Evolutionary conservation across 2,329 filamentous ascomycete genomes (phyloP).

Genomic region (Aspergillus phoenicis): DNA sequence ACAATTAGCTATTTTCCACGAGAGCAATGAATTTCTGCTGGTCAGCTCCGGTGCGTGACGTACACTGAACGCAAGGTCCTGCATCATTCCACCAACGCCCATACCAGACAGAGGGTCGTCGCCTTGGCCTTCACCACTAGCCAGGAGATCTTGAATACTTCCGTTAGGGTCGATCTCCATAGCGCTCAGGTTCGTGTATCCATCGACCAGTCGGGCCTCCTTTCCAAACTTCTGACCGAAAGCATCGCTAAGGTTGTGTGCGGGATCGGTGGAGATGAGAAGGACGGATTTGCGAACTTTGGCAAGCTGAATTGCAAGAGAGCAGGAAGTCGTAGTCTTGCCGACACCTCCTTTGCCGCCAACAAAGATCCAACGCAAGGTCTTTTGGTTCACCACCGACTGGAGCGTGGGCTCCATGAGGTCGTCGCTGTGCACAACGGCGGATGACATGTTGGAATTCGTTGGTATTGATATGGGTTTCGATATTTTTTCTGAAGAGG

Average conservation of each 20-base stretch:
- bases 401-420: conserved; percentile 89
- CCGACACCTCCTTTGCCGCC: conserved; percentile 97
- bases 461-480: neutral
- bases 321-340: conserved; percentile 99
- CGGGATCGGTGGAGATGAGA: conserved; percentile 96
- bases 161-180: conserved; percentile 99
- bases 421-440: conserved; percentile 60
- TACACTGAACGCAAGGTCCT: conserved; percentile 94
- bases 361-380: conserved; percentile 97
- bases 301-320: conserved; percentile 94
- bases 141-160: conserved; percentile 91
- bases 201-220: conserved; percentile 88
- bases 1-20: conserved; percentile 11
- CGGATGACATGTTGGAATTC: conserved; percentile 43
- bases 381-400: conserved; percentile 91
- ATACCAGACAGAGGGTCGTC: conserved; percentile 69
- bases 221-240: conserved; percentile 99
- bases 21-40: neutral
- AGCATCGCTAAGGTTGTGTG: conserved; percentile 95
- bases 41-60: conserved; percentile 17
- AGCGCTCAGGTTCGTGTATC: conserved; percentile 89
- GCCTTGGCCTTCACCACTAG: conserved; percentile 67
- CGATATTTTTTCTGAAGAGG: neutral
- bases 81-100: conserved; percentile 92
- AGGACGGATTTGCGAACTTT: conserved; percentile 93